Conservation (phyloP, 208 protist genomes). For the Porcisia hertigi region DNA sequence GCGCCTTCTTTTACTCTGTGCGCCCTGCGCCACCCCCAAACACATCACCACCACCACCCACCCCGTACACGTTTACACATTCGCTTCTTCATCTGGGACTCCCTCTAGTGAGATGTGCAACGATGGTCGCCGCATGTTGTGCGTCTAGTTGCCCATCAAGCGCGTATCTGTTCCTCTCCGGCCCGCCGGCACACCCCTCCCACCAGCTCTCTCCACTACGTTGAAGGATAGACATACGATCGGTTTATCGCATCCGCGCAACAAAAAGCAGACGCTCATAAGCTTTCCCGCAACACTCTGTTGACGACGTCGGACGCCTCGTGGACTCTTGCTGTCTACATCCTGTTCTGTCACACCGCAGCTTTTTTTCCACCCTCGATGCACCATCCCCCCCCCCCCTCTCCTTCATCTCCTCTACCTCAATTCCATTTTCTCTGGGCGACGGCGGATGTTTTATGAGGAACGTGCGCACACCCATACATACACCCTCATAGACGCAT, state of each 20-base stretch:
- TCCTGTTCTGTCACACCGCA: not conserved
- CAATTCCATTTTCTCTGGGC: not conserved
- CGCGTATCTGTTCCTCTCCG: not conserved
- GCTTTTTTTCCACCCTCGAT: not conserved
- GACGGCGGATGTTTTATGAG: not conserved
- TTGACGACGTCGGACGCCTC: not conserved
- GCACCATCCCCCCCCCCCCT: not conserved
- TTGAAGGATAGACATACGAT: not conserved
- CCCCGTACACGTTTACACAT: not conserved
- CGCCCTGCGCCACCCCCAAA: not conserved
- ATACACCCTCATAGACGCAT: not conserved
- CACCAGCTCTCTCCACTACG: not conserved
- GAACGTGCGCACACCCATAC: not conserved
- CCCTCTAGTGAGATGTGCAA: not conserved
- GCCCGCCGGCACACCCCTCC: not conserved
- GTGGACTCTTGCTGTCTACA: not conserved
- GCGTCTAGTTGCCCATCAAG: not conserved
- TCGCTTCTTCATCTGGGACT: not conserved
- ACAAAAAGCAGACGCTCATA: not conserved
- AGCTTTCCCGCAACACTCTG: not conserved
- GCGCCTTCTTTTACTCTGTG: not conserved
- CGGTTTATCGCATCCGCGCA: not conserved
- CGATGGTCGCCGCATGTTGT: not conserved
- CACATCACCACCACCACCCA: not conserved
- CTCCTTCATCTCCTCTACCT: not conserved